Evolutionary conservation across 305 asterid genomes (phyloP), one percentile per base, ranked within the genome.

Genomic region (Coffea humblotiana): DNA sequence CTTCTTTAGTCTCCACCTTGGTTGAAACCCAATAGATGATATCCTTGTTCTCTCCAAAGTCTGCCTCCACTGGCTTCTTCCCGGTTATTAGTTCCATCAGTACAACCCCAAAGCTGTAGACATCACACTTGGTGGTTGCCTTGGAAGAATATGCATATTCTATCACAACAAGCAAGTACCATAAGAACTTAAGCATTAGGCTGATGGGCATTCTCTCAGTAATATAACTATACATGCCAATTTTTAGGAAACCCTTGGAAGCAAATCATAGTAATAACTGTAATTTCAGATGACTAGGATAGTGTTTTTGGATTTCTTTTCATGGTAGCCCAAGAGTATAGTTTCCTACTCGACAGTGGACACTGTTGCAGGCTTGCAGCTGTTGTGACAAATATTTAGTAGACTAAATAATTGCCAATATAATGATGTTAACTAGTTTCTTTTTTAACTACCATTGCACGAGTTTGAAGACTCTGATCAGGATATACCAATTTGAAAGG

Each of bases 71-170:
- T 0, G 97, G 93, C 87, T 89, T 91, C 85, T 89, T 96, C 79
- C 99, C 99, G 0, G 97, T 96, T 37, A 95, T 85, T 29, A 94
- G 78, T 40, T 96, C 99, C 97, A 94, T 82, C 6, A 96, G 82
- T 2, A 96, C 97, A 3, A 96, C 97, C 35, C 99, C 98, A 8
- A 92, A 96, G 71, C 98, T 94, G 90, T 94, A 96, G 4, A 96
- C 98, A n/a, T 96, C 99, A 35, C 98, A 92, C 66, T 90, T 96
- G 32, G 95, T 91, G 0, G 97, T 92, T 12, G 98, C 97, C 90
- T 93, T 96, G 66, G 95, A 92, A 23, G 96, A 86, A 70, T 92
- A 96, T 27, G 98, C 99, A 70, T 92, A 96, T 79, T 96, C 99
- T 96, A 82, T 78, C 63, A 74, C 72, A 83, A 72, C 67, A 83